Conservation (phyloP, 129 eudicot species). For the Lonicera japonica region DNA sequence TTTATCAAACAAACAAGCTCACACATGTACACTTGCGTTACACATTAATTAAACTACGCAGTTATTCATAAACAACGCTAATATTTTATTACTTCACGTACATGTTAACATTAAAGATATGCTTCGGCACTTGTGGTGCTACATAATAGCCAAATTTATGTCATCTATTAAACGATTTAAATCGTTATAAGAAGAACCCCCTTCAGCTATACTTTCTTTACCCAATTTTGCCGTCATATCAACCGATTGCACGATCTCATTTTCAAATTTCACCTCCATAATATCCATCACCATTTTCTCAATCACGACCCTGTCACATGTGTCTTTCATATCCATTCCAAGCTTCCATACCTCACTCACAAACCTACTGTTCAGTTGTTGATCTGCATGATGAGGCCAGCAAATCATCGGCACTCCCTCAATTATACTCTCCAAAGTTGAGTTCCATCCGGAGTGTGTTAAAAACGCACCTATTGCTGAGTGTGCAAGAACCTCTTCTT, state of each 20-base stretch:
- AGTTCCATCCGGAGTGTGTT: slow-evolving; percentile 70
- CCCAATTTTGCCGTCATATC: slow-evolving; percentile 23
- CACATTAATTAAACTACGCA: too few species aligned
- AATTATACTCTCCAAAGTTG: slow-evolving; percentile 50
- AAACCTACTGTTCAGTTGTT: slow-evolving; percentile 55
- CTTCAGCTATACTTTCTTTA: slow-evolving; percentile 20
- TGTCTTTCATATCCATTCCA: slow-evolving; percentile 56
- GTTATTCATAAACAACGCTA: too few species aligned
- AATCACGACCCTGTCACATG: slow-evolving; percentile 30
- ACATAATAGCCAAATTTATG: slow-evolving; percentile 24
- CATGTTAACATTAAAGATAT: too few species aligned
- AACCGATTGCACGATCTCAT: slow-evolving; percentile 2
- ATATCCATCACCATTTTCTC: slow-evolving; percentile 35
- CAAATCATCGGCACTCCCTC: slow-evolving; percentile 66
- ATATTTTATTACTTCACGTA: too few species aligned
- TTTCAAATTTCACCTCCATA: slow-evolving; percentile 28
- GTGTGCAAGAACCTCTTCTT: slow-evolving; percentile 60
- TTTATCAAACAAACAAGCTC: too few species aligned
- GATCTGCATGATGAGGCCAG: slow-evolving; percentile 50
- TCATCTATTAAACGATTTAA: slow-evolving; percentile 48
- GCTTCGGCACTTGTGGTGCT: too few species aligned
- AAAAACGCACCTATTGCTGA: slow-evolving; percentile 47
- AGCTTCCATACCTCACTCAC: slow-evolving; percentile 49
- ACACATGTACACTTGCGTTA: too few species aligned
- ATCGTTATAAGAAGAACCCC: slow-evolving; percentile 47